Conservation (phyloP, 2,329 filamentous ascomycete species). For the Penicillium glabrum region DNA sequence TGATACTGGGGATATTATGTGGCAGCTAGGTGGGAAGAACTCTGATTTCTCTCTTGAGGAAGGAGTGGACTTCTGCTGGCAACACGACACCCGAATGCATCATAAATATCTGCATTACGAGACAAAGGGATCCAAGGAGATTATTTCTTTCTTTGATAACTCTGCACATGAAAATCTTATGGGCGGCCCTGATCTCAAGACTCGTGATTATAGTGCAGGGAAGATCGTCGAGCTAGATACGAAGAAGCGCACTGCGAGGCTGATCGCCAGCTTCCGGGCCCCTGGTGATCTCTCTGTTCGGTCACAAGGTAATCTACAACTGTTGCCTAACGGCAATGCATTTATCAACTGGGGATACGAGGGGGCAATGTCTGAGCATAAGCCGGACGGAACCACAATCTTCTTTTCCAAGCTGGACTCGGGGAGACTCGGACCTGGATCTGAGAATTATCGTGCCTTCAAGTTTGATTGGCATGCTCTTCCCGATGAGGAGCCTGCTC, state of each 20-base stretch:
- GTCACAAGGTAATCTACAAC: conserved; percentile 11
- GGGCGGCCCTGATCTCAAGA: conserved; percentile 7
- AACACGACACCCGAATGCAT: conserved; percentile 13
- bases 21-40: conserved; percentile 9
- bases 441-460: conserved; percentile 13
- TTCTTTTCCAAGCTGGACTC: conserved; percentile 9
- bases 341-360: conserved; percentile 14
- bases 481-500: conserved; percentile 7
- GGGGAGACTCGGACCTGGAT: conserved; percentile 7
- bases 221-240: conserved; percentile 12
- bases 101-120: conserved; percentile 8
- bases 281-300: conserved; percentile 10
- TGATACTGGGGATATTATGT: conserved; percentile 8
- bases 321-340: conserved; percentile 12
- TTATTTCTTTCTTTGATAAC: conserved; percentile 13
- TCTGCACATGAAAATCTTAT: conserved; percentile 12
- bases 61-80: conserved; percentile 11
- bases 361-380: conserved; percentile 10
- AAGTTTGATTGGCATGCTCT: conserved; percentile 13
- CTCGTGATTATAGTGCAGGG: conserved; percentile 7
- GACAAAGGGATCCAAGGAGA: conserved; percentile 10
- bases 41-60: conserved; percentile 8
- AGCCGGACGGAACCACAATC: conserved; percentile 9
- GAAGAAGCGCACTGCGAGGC: not conserved
- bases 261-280: conserved; percentile 7